Evolutionary conservation across 208 protist species (phyloP).

Genomic region (Trypanosoma rangeli): DNA sequence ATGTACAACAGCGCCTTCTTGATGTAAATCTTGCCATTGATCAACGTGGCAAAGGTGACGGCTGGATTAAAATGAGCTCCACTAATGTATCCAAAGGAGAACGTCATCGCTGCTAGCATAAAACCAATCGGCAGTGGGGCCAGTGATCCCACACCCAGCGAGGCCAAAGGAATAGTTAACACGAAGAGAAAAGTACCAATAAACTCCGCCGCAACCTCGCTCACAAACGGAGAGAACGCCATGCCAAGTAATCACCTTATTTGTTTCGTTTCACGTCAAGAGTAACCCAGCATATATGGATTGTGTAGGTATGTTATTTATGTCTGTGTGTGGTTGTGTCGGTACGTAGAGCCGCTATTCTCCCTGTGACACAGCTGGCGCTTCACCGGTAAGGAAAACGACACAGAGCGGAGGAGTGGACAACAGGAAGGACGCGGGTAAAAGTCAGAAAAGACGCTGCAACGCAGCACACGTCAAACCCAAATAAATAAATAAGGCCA

Average conservation of each 20-base stretch:
- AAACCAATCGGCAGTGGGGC: constrained; percentile 88
- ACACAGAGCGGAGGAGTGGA: not conserved
- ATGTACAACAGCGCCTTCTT: constrained; percentile 69
- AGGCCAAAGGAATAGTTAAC: constrained; percentile 71
- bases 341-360: not conserved
- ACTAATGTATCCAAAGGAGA: constrained; percentile 91
- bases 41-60: constrained; percentile 85
- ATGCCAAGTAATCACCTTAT: not conserved
- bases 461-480: not conserved
- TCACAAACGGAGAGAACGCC: constrained; percentile 67
- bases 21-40: constrained; percentile 79
- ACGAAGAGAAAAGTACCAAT: constrained; percentile 87
- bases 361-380: not conserved
- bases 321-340: not conserved
- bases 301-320: not conserved
- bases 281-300: not conserved
- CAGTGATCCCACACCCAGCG: constrained; percentile 62
- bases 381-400: constrained; percentile 2
- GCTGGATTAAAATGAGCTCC: constrained; percentile 94
- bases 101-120: constrained; percentile 85
- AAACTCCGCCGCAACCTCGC: constrained; percentile 77
- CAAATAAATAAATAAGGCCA: not conserved
- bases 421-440: not conserved
- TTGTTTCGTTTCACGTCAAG: not conserved
- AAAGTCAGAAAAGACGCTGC: constrained; percentile 3